Evolutionary conservation across 2,329 filamentous ascomycete genomes (phyloP).

Genomic region (Cladosporium sp.): DNA sequence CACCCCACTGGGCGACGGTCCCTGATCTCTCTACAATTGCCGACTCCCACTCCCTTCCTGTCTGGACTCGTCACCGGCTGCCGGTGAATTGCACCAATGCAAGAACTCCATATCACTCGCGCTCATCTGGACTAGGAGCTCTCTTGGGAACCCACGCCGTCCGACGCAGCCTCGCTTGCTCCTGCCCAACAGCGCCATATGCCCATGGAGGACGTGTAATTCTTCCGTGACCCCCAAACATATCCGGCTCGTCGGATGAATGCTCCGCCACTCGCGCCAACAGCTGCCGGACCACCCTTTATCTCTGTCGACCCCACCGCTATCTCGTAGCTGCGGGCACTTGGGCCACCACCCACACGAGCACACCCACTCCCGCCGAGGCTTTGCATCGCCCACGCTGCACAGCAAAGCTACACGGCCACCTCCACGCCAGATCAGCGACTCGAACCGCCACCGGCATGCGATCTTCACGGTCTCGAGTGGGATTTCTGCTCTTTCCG

Average conservation of each 20-base stretch:
- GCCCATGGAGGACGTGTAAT: not conserved
- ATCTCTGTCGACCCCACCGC: slow-evolving; percentile 5
- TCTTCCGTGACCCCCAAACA: slow-evolving; percentile 2
- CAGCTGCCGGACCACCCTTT: slow-evolving; percentile 2
- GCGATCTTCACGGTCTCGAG: slow-evolving; percentile 1
- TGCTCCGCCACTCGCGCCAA: slow-evolving; percentile 7
- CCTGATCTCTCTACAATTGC: slow-evolving; percentile 1
- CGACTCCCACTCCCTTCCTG: not conserved
- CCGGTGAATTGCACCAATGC: not conserved
- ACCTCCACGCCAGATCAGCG: slow-evolving; percentile 5
- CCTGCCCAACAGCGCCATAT: not conserved
- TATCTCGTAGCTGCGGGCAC: slow-evolving; percentile 6
- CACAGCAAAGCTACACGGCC: not conserved
- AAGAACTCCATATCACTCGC: not conserved
- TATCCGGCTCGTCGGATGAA: slow-evolving; percentile 8
- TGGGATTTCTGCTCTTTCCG: not conserved
- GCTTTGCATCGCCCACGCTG: not conserved
- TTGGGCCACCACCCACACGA: not conserved
- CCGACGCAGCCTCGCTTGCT: not conserved
- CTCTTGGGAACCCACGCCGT: slow-evolving; percentile 5
- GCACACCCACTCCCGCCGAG: not conserved
- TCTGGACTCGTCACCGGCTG: not conserved
- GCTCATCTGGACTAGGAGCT: not conserved
- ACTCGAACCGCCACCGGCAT: not conserved
- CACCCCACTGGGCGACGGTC: not conserved